phyloP scores from a whole-genome alignment of 805 yeast genomes.

The Wickerhamiella occidentalis region DNA sequence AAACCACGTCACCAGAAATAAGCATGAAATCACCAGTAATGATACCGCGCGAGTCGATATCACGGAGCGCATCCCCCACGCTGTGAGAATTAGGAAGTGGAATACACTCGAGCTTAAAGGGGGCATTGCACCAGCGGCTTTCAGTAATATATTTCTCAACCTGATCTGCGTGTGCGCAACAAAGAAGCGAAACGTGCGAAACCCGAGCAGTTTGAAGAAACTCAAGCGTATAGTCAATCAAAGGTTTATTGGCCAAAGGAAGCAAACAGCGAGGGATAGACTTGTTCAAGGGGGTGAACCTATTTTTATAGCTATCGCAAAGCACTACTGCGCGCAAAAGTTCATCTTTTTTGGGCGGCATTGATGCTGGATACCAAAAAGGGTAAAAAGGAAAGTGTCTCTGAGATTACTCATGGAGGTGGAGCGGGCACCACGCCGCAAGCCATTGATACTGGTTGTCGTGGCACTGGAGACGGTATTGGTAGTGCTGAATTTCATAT shows the following conservation, averaged over 20 bases:
- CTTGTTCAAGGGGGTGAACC: slow-evolving; percentile 86
- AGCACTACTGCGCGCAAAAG: slow-evolving; percentile 81
- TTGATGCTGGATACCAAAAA: neutral
- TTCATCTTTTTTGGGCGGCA: slow-evolving; percentile 17
- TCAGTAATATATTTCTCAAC: slow-evolving; percentile 66
- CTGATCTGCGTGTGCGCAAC: slow-evolving; percentile 83
- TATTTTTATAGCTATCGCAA: slow-evolving; percentile 83
- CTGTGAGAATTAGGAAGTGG: slow-evolving; percentile 78
- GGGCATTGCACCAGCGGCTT: slow-evolving; percentile 40
- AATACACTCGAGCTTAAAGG: slow-evolving; percentile 68
- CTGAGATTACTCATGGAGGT: slow-evolving; percentile 13
- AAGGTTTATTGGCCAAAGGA: slow-evolving; percentile 86
- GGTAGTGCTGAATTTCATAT: slow-evolving; percentile 19
- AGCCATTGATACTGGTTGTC: slow-evolving; percentile 15
- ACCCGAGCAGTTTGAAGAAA: slow-evolving; percentile 86
- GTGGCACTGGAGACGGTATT: slow-evolving; percentile 19
- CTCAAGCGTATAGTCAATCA: slow-evolving; percentile 88
- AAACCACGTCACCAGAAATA: slow-evolving; percentile 90
- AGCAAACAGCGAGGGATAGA: slow-evolving; percentile 79
- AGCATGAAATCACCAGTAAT: slow-evolving; percentile 82
- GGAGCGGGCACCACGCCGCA: slow-evolving; percentile 20
- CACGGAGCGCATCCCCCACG: slow-evolving; percentile 97
- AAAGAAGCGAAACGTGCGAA: slow-evolving; percentile 77
- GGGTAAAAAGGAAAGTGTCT: neutral
- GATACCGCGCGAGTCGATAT: slow-evolving; percentile 78